These are phyloP conservation scores for Plasmodium reichenowi DNA, from an alignment of 169 alveolate species.

Conservation along the genomic window DNA sequence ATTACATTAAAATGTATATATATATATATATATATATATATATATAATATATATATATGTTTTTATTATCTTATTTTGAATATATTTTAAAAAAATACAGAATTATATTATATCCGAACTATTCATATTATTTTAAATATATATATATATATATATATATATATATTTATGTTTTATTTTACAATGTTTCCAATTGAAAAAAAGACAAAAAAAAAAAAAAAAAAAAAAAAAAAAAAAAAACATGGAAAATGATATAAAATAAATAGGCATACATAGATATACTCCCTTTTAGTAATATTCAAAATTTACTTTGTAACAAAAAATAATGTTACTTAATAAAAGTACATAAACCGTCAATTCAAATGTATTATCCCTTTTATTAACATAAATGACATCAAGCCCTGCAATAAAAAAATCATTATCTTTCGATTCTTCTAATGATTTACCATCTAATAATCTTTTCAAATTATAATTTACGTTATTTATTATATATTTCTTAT, in stretches of 20 bases:
- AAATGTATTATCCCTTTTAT: slow-evolving; percentile 21
- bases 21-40: no score
- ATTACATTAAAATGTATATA: no score
- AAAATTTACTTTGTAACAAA: slow-evolving; percentile 66
- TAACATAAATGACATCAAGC: slow-evolving; percentile 49
- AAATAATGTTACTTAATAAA: slow-evolving; percentile 30
- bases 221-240: not conserved
- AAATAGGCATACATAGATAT: not conserved
- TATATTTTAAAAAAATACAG: no score
- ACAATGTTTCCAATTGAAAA: no score
- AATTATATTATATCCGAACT: no score
- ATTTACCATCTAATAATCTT: slow-evolving; percentile 10
- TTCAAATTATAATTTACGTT: slow-evolving; percentile 57
- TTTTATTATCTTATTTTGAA: no score
- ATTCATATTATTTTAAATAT: no score
- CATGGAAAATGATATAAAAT: not conserved
- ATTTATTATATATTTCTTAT: slow-evolving; percentile 33
- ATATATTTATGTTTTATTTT: no score
- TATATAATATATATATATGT: no score
- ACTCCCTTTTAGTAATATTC: slow-evolving; percentile 24
- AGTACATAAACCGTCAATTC: slow-evolving; percentile 56
- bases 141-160: no score
- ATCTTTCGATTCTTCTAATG: slow-evolving; percentile 8
- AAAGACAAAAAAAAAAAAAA: not conserved
- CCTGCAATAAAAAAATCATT: slow-evolving; percentile 65